Evolutionary conservation across 148 eudicot genomes (phyloP).

Genomic region (Vaccinium darrowii): DNA sequence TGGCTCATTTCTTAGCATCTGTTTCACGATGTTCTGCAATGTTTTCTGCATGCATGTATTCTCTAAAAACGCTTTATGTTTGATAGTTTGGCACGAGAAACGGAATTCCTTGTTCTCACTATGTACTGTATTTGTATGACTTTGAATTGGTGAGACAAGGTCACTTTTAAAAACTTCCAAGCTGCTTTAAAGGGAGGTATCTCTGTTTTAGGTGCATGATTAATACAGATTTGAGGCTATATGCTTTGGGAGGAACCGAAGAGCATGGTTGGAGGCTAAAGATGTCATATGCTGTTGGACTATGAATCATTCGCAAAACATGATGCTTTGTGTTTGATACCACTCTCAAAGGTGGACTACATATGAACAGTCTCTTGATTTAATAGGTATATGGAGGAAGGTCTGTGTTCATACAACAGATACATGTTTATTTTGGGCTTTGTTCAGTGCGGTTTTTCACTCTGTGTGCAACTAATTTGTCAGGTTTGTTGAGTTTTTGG

Average conservation of each 20-base stretch:
- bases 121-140: neutral
- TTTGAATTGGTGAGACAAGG: neutral
- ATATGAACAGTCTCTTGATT: neutral
- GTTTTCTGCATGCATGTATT: conserved; percentile 4
- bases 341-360: conserved; percentile 1
- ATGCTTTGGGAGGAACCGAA: conserved; percentile 4
- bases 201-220: neutral
- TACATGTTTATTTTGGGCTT: neutral
- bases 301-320: neutral
- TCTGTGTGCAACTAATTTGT: conserved; percentile 11
- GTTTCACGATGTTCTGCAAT: neutral
- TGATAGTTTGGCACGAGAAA: neutral
- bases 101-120: conserved; percentile 3
- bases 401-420: neutral
- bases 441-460: neutral
- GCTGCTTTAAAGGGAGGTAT: neutral
- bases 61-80: neutral
- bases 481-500: conserved; percentile 11
- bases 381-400: neutral
- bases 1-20: neutral
- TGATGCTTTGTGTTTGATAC: neutral
- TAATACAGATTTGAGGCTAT: neutral
- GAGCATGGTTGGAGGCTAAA: neutral
- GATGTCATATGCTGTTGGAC: neutral
- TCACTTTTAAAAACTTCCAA: neutral